These are phyloP conservation scores for Simplicillium sp. DNA, from an alignment of 2,329 filamentous ascomycete species.

Conservation along the genomic window DNA sequence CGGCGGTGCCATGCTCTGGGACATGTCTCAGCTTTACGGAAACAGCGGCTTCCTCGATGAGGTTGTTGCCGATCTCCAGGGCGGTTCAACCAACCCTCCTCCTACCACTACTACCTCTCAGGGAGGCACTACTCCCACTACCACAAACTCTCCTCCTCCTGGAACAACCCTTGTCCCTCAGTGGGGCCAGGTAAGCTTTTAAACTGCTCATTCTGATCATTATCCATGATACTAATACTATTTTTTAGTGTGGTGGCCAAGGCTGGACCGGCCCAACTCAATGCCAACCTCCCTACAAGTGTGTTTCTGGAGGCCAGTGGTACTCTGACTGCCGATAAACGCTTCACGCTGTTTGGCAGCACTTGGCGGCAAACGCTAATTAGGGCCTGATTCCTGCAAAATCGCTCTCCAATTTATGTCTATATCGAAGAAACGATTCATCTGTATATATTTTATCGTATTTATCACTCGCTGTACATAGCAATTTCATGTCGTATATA, in stretches of 20 bases:
- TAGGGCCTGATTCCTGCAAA: too few relatives aligned
- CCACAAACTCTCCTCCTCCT: slow-evolving; percentile 3
- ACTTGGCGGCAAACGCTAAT: too few relatives aligned
- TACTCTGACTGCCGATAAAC: slow-evolving; percentile 12
- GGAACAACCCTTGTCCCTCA: slow-evolving; percentile 11
- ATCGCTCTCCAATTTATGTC: too few relatives aligned
- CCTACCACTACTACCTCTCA: not conserved
- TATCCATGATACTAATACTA: too few relatives aligned
- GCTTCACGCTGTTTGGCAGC: too few relatives aligned
- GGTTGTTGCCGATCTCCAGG: slow-evolving; percentile 26
- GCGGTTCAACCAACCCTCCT: not conserved
- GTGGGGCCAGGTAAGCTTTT: too few relatives aligned
- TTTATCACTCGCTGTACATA: too few relatives aligned
- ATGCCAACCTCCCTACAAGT: slow-evolving; percentile 13
- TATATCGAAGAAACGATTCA: too few relatives aligned
- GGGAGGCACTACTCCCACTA: not conserved
- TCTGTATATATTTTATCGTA: too few relatives aligned
- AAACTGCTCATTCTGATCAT: too few relatives aligned
- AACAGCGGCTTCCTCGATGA: slow-evolving; percentile 46
- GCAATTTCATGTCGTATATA: too few relatives aligned
- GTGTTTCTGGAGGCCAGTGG: slow-evolving; percentile 10
- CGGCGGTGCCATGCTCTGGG: slow-evolving; percentile 63
- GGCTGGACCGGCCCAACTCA: slow-evolving; percentile 12
- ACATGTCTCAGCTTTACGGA: slow-evolving; percentile 50
- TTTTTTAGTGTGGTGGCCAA: slow-evolving; percentile 14